phyloP scores from a whole-genome alignment of 2,329 filamentous ascomycete genomes.

The Alternaria alternata region DNA sequence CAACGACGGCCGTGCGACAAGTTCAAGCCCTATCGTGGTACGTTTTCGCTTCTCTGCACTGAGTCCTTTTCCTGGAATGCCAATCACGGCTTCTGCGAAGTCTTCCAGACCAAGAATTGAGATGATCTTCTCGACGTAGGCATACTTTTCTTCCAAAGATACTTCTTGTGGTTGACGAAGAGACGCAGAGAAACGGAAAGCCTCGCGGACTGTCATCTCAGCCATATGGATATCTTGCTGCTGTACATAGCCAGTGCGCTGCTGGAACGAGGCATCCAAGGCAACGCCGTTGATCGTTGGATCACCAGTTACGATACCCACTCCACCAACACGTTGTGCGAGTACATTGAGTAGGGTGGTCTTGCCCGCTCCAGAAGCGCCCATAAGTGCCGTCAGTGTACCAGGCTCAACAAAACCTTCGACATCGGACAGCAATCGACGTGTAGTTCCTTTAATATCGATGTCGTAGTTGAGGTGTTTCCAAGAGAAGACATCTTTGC shows the following conservation, averaged over 20 bases:
- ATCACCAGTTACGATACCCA: constrained; percentile 71
- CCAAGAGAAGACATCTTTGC: not conserved
- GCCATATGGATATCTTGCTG: constrained; percentile 67
- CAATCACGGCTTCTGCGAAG: constrained; percentile 9
- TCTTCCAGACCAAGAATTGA: constrained; percentile 83
- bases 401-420: constrained; percentile 92
- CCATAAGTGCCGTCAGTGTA: constrained; percentile 82
- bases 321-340: constrained; percentile 81
- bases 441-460: constrained; percentile 68
- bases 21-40: constrained; percentile 64
- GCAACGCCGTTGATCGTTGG: constrained; percentile 74
- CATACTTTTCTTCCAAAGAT: not conserved
- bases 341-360: constrained; percentile 84
- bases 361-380: constrained; percentile 74
- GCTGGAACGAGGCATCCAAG: constrained; percentile 80
- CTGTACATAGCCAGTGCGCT: constrained; percentile 69
- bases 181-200: constrained; percentile 79
- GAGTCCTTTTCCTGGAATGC: constrained; percentile 20
- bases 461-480: constrained; percentile 72
- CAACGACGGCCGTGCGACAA: constrained; percentile 32
- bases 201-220: constrained; percentile 70
- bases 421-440: constrained; percentile 48
- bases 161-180: constrained; percentile 72
- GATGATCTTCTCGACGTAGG: constrained; percentile 78
- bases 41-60: constrained; percentile 66